phyloP scores from a whole-genome alignment of 805 yeast species.

The Starmerella bacillaris region DNA sequence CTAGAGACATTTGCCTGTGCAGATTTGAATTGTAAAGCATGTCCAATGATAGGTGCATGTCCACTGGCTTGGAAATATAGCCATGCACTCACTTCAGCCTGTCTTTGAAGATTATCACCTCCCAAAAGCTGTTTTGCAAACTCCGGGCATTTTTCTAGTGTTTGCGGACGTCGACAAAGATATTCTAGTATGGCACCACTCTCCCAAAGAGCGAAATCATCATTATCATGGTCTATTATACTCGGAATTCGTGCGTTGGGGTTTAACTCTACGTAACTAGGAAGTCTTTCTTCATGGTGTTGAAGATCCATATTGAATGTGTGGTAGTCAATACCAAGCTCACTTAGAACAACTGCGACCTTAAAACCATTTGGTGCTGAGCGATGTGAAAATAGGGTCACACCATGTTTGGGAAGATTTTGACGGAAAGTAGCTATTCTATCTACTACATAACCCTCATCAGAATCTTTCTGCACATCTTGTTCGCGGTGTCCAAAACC shows the following conservation, averaged over 20 bases:
- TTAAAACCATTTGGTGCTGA: conserved; percentile 94
- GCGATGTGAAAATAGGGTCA: conserved; percentile 64
- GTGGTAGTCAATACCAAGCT: conserved; percentile 58
- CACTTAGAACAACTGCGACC: conserved; percentile 77
- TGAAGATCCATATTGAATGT: conserved; percentile 77
- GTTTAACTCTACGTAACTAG: conserved; percentile 81
- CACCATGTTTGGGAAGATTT: conserved; percentile 65
- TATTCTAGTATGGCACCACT: conserved; percentile 82
- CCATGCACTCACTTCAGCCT: conserved; percentile 75
- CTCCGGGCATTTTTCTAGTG: conserved; percentile 27
- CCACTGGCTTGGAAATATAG: conserved; percentile 89
- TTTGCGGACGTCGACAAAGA: conserved; percentile 35
- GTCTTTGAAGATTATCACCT: conserved; percentile 62
- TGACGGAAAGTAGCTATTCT: conserved; percentile 54
- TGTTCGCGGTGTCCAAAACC: conserved; percentile 1
- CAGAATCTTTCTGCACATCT: neutral
- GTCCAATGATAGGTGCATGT: conserved; percentile 98
- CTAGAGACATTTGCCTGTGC: conserved; percentile 49
- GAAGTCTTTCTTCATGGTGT: conserved; percentile 77
- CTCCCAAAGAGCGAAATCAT: conserved; percentile 78
- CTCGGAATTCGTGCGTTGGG: conserved; percentile 96
- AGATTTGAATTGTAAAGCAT: conserved; percentile 82
- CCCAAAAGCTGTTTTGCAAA: conserved; percentile 38
- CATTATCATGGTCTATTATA: conserved; percentile 68
- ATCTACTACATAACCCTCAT: conserved; percentile 8